phyloP scores from a whole-genome alignment of 2,329 filamentous ascomycete species.

The Colletotrichum eleusines region DNA sequence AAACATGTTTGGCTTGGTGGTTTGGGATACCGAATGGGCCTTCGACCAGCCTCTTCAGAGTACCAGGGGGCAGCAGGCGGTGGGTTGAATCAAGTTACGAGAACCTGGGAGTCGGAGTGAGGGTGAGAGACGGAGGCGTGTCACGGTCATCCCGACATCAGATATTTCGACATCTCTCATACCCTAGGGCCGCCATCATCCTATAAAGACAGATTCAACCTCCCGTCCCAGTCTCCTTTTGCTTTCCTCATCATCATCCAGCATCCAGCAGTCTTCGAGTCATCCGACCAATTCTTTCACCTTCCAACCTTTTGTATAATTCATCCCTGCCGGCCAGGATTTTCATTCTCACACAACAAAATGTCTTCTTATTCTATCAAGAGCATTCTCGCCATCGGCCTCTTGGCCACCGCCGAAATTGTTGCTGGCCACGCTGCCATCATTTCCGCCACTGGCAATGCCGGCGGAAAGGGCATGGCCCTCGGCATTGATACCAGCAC shows the following conservation, averaged over 20 bases:
- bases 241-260: constrained; percentile 10
- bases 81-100: not conserved
- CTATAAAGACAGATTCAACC: constrained; percentile 30
- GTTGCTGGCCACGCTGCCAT: constrained; percentile 73
- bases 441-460: constrained; percentile 67
- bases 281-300: constrained; percentile 30
- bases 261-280: constrained; percentile 27
- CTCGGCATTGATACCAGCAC: constrained; percentile 65
- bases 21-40: constrained; percentile 26
- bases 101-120: not conserved
- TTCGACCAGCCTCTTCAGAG: constrained; percentile 1
- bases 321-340: constrained; percentile 39
- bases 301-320: constrained; percentile 39
- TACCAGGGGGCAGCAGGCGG: constrained; percentile 1
- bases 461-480: constrained; percentile 66
- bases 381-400: constrained; percentile 55
- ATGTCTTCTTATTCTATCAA: constrained; percentile 50
- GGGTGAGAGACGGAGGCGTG: not conserved
- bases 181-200: not conserved
- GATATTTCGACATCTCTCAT: constrained; percentile 5
- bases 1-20: constrained; percentile 37
- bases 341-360: constrained; percentile 40
- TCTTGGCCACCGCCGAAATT: constrained; percentile 66
- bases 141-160: constrained; percentile 34
- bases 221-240: not conserved